A percentile compares a stretch with the other conserved stretches of the same genome.
Conservation (phyloP, 1,284 basidiomycete species). For the Moniliella sp. region DNA sequence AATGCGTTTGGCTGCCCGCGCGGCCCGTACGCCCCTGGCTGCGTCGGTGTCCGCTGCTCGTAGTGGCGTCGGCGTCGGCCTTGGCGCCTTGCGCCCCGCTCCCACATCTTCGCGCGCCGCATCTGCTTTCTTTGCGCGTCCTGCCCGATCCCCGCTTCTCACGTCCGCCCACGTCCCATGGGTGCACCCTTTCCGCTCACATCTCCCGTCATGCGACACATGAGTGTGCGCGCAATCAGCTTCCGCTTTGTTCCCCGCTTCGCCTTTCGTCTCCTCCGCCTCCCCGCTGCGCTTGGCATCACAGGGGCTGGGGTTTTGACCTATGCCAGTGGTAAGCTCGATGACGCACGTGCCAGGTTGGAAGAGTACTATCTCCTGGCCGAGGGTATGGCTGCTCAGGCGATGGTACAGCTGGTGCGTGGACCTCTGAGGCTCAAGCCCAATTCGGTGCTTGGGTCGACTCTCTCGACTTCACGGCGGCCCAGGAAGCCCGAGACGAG, state of each 20-base stretch:
- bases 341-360: conserved; percentile 6
- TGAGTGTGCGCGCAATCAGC: conserved; percentile 25
- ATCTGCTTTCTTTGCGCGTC: too few relatives aligned
- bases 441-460: conserved; percentile 2
- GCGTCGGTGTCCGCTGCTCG: too few relatives aligned
- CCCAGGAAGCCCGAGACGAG: background rate
- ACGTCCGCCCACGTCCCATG: too few relatives aligned
- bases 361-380: background rate
- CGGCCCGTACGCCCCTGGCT: too few relatives aligned
- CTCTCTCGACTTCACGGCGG: conserved; percentile 1
- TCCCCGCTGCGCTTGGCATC: conserved; percentile 19
- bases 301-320: conserved; percentile 24
- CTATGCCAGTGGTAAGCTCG: conserved; percentile 29
- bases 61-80: too few relatives aligned
- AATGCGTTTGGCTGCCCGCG: too few relatives aligned
- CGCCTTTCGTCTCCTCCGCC: conserved; percentile 15
- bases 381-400: background rate
- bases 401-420: conserved; percentile 1
- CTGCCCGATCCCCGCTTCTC: too few relatives aligned
- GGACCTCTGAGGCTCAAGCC: conserved; percentile 1
- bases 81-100: too few relatives aligned
- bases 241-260: conserved; percentile 24
- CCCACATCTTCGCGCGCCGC: too few relatives aligned
- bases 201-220: too few relatives aligned
- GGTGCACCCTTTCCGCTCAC: too few relatives aligned